Base-by-base conservation (phyloP, 768 basidiomycete species). In the Sistotremastrum niveocremeum region DNA sequence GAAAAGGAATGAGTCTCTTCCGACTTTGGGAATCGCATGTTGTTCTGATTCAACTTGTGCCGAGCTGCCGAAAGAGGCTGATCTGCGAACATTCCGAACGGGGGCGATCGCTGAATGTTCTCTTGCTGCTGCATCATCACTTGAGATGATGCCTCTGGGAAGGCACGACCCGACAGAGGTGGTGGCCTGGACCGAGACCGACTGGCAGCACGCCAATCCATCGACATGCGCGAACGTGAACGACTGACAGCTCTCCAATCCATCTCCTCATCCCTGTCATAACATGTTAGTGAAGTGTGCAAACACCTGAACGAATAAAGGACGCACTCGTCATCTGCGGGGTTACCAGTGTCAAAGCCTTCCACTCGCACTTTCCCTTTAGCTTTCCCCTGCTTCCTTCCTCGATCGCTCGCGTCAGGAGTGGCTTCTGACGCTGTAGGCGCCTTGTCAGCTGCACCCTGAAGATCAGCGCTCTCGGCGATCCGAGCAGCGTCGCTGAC, bases 161-260 rank as follows among this genome's bases (percentile, higher is more conserved):
- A 71, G 41, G 66, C 62, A 61, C 46, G 63, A 61, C 49, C 29
- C 36, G 29, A 72, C 52, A 77, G 76, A 32, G 83, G 77, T 12
- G 83, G 80, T 35, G 87, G 74, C 39, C 37, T 12, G 11, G 84
- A 85, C 45, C 82, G 76, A 32, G 84, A 86, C 46, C 83, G 79
- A 62, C 77, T 80, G 44, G 78, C 65, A 34, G 84, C 80, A 47
- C 81, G 71, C 89, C 89, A 91, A 60, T 93, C 89, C 85, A 93
- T 89, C 20, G 84, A 81, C 54, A 82, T 81, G 28, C 90, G 77
- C 9, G 90, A 93, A 55, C 89, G 76, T 29, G 90, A 94, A 51
- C 90, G 74, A 62, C 88, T 91, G 60, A 89, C 78, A 33, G 85
- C 80, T 42, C 89, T 73, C 91, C 90, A 95, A 57, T 94, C 91